Percentiles rank a stretch among this genome's conserved stretches.
These are phyloP conservation scores for Zoysia japonica DNA, from an alignment of 176 grass and related monocot genomes.

Conservation along the genomic window DNA sequence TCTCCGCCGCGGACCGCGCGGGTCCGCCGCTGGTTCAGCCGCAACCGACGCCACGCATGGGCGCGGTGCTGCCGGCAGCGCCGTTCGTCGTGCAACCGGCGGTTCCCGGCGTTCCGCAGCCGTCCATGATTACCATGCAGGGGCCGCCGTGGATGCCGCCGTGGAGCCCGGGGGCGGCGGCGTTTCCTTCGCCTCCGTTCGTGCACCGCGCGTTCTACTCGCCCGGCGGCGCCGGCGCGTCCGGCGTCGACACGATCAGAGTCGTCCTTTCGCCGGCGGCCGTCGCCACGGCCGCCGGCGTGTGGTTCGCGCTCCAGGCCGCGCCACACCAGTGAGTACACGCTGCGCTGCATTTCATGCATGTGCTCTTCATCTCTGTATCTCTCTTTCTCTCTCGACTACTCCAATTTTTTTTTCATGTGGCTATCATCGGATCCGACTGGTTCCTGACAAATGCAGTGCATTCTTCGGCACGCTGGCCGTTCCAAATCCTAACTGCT, in stretches of 20 bases:
- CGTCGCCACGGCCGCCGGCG: constrained; percentile 29
- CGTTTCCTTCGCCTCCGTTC: constrained; percentile 32
- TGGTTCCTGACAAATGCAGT: constrained; percentile 23
- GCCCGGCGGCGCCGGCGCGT: constrained; percentile 4
- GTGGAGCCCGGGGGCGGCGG: constrained; percentile 28
- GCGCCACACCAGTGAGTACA: constrained; percentile 68
- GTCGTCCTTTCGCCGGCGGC: constrained; percentile 43
- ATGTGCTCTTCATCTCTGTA: constrained; percentile 21
- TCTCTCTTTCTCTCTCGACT: not conserved
- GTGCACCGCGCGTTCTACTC: constrained; percentile 34
- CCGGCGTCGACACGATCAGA: constrained; percentile 41
- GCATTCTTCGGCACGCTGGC: constrained; percentile 1
- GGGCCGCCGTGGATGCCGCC: constrained; percentile 44
- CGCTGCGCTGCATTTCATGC: constrained; percentile 31
- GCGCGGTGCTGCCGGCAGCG: not conserved
- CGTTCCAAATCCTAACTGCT: no score
- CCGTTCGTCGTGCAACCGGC: no score
- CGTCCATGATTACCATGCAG: constrained; percentile 22
- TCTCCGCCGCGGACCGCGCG: constrained; percentile 29
- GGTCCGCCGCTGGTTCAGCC: not conserved
- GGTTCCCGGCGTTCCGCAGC: constrained; percentile 42
- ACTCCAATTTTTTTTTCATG: no score
- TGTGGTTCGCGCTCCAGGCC: constrained; percentile 82
- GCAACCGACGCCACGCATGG: constrained; percentile 11
- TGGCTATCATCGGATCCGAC: not conserved